Evolutionary conservation across 1,139 yeast species (phyloP).

Genomic region (Zygoascus meyerae): DNA sequence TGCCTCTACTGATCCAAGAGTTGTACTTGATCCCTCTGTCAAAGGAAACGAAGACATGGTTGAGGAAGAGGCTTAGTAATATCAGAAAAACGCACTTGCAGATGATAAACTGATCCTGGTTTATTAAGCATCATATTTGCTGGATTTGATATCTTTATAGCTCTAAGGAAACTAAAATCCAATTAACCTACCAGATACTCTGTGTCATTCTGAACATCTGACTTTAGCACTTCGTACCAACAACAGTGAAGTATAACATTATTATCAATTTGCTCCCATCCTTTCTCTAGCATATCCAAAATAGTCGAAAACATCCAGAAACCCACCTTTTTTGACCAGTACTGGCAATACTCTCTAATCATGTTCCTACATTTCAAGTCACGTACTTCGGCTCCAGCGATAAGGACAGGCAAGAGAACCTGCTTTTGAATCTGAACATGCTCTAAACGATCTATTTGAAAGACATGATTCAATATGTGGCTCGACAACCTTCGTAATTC

Average conservation of each 20-base stretch:
- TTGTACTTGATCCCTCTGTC: conserved; percentile 5
- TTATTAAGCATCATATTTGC: no score
- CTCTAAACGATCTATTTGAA: not conserved
- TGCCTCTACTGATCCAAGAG: conserved; percentile 9
- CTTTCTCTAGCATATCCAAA: not conserved
- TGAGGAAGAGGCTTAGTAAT: not conserved
- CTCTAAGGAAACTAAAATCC: no score
- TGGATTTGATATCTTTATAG: no score
- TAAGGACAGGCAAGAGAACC: conserved; percentile 4
- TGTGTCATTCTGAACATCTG: not conserved
- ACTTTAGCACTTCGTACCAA: not conserved
- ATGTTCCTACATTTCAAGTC: conserved; percentile 1
- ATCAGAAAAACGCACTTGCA: no score
- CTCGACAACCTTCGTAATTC: not conserved
- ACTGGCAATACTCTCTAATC: conserved; percentile 5
- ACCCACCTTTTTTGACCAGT: conserved; percentile 3
- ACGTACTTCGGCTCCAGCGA: conserved; percentile 2
- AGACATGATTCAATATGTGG: conserved; percentile 5
- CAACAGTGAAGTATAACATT: not conserved
- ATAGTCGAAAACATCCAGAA: conserved; percentile 4
- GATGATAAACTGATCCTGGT: no score
- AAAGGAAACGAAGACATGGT: conserved; percentile 8
- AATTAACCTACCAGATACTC: not conserved
- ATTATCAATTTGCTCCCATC: conserved; percentile 4
- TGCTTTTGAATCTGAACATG: conserved; percentile 7